Base-by-base conservation (phyloP, 352 stramenopile species). In the Phytophthora kernoviae region DNA sequence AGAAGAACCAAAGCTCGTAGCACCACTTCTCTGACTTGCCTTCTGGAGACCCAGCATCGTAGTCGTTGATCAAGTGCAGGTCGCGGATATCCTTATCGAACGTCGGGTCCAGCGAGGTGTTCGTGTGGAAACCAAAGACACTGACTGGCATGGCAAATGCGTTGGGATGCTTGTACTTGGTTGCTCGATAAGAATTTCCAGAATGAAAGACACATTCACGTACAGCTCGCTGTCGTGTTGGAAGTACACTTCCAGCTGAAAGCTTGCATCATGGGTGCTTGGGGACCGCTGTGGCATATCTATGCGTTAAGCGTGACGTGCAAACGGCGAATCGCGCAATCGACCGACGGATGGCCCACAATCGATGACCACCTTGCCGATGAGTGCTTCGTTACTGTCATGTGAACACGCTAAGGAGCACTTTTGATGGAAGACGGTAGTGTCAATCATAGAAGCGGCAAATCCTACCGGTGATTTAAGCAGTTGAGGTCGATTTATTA, bases 1-100 rank as follows among this genome's bases (percentile, higher is more conserved):
- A 72, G 53, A 72, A 69, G 62, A 76, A 76, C 62, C 62, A 72
- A 48, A 76, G 58, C 49, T 76, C 62, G 62, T 76, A 76, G 43
- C 67, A 58, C 67, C 67, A 72, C 62, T 72, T 76, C 42, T 76
- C 44, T 24, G 67, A 62, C 47, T 58, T 76, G 54, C 62, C 62
- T 26, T 76, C 53, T 10, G 47, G 48, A 22, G 20, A 62, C 33
- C 66, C 53, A 36, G 57, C 62, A 33, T 76, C 62, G 58, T 76
- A 76, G 54, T 72, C 62, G 54, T 76, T 72, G 48, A 76, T 46
- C 34, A 74, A 42, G 48, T 75, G 66, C 26, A 71, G 36, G 48
- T 68, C 56, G 27, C 61, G 55, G 58, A 72, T 75, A 39, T 75
- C 62, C 37, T 70, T 56, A 44, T 72, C 62, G 51, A 76, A 76